Evolutionary conservation across 441 rosid species (phyloP), one percentile per base, ranked within the genome.

Genomic region (Lepidium campestre): DNA sequence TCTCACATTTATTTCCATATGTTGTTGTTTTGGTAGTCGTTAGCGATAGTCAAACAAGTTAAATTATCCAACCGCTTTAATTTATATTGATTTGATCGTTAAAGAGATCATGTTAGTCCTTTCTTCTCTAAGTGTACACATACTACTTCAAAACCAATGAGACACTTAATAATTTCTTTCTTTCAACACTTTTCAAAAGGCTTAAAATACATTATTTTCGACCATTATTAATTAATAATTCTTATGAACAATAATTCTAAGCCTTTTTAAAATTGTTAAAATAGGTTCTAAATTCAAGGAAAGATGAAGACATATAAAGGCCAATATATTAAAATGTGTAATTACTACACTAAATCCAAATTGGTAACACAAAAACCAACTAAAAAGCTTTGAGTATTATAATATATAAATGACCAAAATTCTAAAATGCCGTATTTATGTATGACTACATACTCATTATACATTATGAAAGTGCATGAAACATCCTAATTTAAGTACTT

Each of bases 281-380:
- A 14, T 39, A 46, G 3, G 10, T 37, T 60, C n/a, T 36, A 49
- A 15, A 42, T 29, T 49, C 41, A 62, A 23, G 18, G 19, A 60
- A 31, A 31, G 5, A 41, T 53, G 11, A 53, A 34, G 7, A 35
- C 20, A 10, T 14, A 37, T 6, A 62, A 62, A 71, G 65, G 29
- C 44, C 65, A 39, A 6, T 55, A 6, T 55, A 35, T 34, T 34
- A 31, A 13, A 57, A 49, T 58, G 42, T 50, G 48, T 29, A 29
- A 29, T 10, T 41, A 45, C 25, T 50, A 7, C 62, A 50, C 55
- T 52, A 66, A 53, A 66, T 59, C 55, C 72, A 67, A 49, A 59
- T 44, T 42, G 15, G 37, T 45, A 44, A 52, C 63, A 53, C 68
- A 45, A 60, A 73, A 45, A 63, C 77, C 72, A 73, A 53, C 77